Evolutionary conservation across 164 flowering plant genomes (phyloP).

Genomic region (Malania oleifera): DNA sequence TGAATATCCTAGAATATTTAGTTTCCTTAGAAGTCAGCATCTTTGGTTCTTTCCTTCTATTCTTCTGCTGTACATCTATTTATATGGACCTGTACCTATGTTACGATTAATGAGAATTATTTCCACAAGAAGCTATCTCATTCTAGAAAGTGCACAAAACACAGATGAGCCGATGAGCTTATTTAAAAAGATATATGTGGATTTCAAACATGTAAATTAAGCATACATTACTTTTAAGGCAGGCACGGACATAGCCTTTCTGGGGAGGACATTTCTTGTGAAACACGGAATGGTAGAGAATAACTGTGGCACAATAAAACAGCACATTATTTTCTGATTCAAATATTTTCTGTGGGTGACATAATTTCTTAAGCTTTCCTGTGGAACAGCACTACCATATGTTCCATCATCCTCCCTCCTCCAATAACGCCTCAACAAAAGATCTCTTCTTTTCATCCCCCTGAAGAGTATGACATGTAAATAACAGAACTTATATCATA

Average conservation of each 20-base stretch:
- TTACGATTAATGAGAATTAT: too few species aligned
- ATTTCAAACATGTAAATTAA: slow-evolving; percentile 12
- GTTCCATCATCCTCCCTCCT: slow-evolving; percentile 52
- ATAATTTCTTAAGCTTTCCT: not conserved
- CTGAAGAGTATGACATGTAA: not conserved
- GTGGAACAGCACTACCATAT: slow-evolving; percentile 52
- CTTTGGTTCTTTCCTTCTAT: too few species aligned
- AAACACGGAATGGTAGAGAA: slow-evolving; percentile 81
- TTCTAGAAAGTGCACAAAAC: too few species aligned
- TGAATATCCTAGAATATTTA: too few species aligned
- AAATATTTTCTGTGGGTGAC: not conserved
- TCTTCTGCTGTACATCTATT: too few species aligned
- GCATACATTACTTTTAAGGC: slow-evolving; percentile 96
- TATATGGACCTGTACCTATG: too few species aligned
- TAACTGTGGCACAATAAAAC: slow-evolving; percentile 44
- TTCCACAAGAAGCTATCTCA: too few species aligned
- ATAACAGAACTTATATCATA: not conserved
- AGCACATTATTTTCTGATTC: slow-evolving; percentile 2
- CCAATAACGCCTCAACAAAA: slow-evolving; percentile 3
- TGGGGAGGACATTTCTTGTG: slow-evolving; percentile 65
- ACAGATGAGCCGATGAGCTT: too few species aligned
- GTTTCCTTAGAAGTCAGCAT: too few species aligned
- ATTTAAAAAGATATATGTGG: too few species aligned
- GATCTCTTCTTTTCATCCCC: slow-evolving; percentile 2
- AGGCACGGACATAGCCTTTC: slow-evolving; percentile 75